Conservation (phyloP, 768 basidiomycete genomes). For the Kwoniella botswanensis region DNA sequence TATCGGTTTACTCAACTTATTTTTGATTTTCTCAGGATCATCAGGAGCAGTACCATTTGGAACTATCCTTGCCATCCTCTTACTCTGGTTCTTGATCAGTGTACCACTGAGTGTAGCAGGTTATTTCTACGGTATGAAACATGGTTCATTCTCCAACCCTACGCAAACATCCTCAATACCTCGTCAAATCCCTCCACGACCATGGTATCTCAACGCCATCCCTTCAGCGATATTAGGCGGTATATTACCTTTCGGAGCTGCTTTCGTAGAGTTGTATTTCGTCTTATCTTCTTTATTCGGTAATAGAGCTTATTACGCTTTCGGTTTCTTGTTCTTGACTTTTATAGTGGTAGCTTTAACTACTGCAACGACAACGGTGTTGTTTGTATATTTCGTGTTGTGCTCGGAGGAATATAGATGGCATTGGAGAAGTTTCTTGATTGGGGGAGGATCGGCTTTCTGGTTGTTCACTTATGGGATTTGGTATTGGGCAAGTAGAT, state of each 20-base stretch:
- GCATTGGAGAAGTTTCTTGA: conserved; percentile 95
- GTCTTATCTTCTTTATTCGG: conserved; percentile 90
- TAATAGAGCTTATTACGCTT: conserved; percentile 73
- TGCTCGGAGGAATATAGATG: conserved; percentile 97
- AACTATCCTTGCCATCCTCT: conserved; percentile 82
- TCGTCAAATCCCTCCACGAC: conserved; percentile 88
- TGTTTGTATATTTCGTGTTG: conserved; percentile 72
- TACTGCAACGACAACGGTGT: conserved; percentile 86
- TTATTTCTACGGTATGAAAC: conserved; percentile 81
- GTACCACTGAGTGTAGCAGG: conserved; percentile 86
- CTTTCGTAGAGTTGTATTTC: conserved; percentile 93
- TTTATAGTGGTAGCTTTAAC: conserved; percentile 81
- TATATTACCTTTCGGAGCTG: conserved; percentile 90
- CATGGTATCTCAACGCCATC: conserved; percentile 82
- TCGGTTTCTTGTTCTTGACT: conserved; percentile 90
- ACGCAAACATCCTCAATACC: conserved; percentile 91
- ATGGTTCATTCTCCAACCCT: conserved; percentile 82
- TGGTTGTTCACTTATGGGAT: conserved; percentile 89
- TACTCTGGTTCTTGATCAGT: conserved; percentile 93
- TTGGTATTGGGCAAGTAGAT: conserved; percentile 71
- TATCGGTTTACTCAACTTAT: conserved; percentile 88
- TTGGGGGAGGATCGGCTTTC: conserved; percentile 87
- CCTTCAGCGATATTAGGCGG: conserved; percentile 81
- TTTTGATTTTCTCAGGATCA: conserved; percentile 80
- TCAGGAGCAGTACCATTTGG: conserved; percentile 97